Conservation (phyloP, 2,329 filamentous ascomycete species). For the Cladophialophora immunda region DNA sequence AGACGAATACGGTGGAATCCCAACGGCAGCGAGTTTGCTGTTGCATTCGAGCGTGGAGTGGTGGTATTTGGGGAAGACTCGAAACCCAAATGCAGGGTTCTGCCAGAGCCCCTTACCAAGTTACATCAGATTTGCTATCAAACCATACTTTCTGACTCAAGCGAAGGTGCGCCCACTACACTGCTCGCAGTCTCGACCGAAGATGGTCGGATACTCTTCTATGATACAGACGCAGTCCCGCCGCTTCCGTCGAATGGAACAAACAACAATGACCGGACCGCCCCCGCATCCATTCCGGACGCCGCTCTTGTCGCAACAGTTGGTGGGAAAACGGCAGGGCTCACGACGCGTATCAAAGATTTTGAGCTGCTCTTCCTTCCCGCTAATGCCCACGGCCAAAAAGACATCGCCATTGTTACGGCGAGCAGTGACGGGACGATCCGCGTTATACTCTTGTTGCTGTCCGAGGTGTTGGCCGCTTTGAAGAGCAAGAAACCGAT, state of each 20-base stretch:
- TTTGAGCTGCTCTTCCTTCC: conserved; percentile 71
- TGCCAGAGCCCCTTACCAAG: conserved; percentile 76
- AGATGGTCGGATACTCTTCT: conserved; percentile 86
- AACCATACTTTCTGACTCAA: conserved; percentile 50
- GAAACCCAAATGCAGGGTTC: conserved; percentile 76
- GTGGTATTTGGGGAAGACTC: conserved; percentile 84
- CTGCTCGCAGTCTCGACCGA: conserved; percentile 84
- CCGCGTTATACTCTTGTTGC: conserved; percentile 74
- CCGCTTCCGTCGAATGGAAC: conserved; percentile 44
- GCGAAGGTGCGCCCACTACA: conserved; percentile 50
- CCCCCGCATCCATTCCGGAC: conserved; percentile 65
- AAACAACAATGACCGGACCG: conserved; percentile 45
- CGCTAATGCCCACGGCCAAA: conserved; percentile 43
- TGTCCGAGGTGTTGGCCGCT: conserved; percentile 43
- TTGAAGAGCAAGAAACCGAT: conserved; percentile 34
- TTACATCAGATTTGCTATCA: conserved; percentile 84
- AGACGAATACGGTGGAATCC: conserved; percentile 81
- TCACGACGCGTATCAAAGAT: conserved; percentile 83
- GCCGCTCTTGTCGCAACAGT: conserved; percentile 73
- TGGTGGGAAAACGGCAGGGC: conserved; percentile 74
- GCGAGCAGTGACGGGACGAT: conserved; percentile 86
- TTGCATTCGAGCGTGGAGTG: conserved; percentile 85
- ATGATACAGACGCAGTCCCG: conserved; percentile 65
- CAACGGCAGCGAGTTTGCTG: conserved; percentile 81
- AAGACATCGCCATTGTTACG: conserved; percentile 68